These are phyloP conservation scores for Dichotomocladium elegans DNA, from an alignment of 371 early-diverging fungal species.

Conservation along the genomic window DNA sequence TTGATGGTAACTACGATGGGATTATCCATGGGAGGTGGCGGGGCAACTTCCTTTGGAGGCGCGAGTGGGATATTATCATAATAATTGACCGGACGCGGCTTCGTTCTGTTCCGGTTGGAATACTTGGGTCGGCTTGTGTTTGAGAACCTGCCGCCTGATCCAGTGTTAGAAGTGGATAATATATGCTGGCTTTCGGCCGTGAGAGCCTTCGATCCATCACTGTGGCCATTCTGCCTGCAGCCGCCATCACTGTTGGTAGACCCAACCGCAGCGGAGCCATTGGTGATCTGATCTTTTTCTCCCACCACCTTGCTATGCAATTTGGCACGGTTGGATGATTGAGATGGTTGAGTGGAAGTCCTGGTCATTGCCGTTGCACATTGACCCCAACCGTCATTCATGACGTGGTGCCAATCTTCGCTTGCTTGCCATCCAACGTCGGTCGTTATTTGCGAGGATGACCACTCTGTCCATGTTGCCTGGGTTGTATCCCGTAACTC, in stretches of 20 bases:
- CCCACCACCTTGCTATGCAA: too few relatives aligned
- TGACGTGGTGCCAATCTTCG: too few relatives aligned
- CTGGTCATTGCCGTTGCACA: background rate
- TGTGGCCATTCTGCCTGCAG: background rate
- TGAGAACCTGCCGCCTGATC: conserved; percentile 7
- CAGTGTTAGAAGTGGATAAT: too few relatives aligned
- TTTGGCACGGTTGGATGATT: too few relatives aligned
- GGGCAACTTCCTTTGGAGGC: conserved; percentile 9
- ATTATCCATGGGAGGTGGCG: conserved; percentile 6
- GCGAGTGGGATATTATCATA: background rate
- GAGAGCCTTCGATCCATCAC: background rate
- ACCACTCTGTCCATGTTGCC: too few relatives aligned
- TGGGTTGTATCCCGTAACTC: too few relatives aligned
- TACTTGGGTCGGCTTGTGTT: conserved; percentile 6
- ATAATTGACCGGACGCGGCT: conserved; percentile 4
- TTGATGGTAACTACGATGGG: conserved; percentile 18
- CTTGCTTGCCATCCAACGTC: too few relatives aligned
- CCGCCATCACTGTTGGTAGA: background rate
- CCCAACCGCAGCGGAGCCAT: background rate
- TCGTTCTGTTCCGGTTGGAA: background rate
- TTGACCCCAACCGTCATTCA: too few relatives aligned
- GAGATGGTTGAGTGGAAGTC: background rate
- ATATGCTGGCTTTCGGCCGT: too few relatives aligned
- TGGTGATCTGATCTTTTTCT: background rate
- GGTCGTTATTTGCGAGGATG: too few relatives aligned